Evolutionary conservation across 1,284 basidiomycete species (phyloP), one percentile per base, ranked within the genome.

Genomic region (Ceratobasidium sp.): DNA sequence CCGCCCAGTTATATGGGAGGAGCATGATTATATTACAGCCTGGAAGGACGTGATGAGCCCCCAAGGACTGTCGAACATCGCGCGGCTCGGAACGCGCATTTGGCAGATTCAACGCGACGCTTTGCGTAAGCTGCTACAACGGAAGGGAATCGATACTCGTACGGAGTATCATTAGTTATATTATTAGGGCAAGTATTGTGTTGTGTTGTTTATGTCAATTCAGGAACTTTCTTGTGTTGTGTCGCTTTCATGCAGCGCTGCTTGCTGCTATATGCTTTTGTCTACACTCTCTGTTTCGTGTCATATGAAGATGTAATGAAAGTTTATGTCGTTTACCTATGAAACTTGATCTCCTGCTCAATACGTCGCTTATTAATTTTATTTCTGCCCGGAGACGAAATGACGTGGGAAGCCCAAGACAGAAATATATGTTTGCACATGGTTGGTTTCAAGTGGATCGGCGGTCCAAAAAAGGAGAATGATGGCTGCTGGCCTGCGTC

Each of bases 41-140:
- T 67, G 64, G 64, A 35, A 55, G 11, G 52, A 67, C 1, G 38
- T 57, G 18, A 54, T 57, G 64, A 67, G 50, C 38, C 35, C n/a
- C 30, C 35, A 46, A 6, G 64, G 64, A 16, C 32, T 54, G 13
- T 8, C 35, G 11, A 55, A 43, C 11, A 54, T 67, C 26, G 64
- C 41, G 26, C 50, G 64, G 18, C 26, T 67, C 14, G 64, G 64
- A 9, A 32, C 6, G 18, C 2, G 13, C 14, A 35, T 55, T 16
- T 67, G 64, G 64, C 8, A 38, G 30, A 57, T 55, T 18, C 64
- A 67, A 30, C 21, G 64, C 16, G 32, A 55, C 21, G 64, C 50
- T 3, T 46, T 67, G 38, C 30, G 52, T 14, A 67, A 57, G 38
- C n/a, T 67, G 2, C 32, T 67, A 18, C 4, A 30, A 9, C 38